Conservation (phyloP, 345 rosid species). For the Zanthoxylum bungeanum region DNA sequence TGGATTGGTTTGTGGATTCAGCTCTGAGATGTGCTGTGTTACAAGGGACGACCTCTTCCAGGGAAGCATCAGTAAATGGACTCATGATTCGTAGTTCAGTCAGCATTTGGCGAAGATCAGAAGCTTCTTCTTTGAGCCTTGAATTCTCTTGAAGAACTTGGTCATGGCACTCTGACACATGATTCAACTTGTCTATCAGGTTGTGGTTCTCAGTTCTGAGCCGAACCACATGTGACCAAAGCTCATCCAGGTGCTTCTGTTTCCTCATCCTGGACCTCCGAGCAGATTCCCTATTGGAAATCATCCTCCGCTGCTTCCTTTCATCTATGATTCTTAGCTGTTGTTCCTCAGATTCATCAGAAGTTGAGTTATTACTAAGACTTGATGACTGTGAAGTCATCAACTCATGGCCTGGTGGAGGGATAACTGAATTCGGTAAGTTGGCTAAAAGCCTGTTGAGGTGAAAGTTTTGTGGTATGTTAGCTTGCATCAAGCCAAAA, state of each 20-base stretch:
- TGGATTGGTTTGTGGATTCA: conserved; percentile 35
- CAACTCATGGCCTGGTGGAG: conserved; percentile 36
- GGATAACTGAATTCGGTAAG: conserved; percentile 31
- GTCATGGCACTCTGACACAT: conserved; percentile 59
- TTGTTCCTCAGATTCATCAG: conserved; percentile 72
- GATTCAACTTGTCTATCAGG: conserved; percentile 66
- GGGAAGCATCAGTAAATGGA: conserved; percentile 33
- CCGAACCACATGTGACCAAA: conserved; percentile 79
- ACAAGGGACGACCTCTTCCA: conserved; percentile 48
- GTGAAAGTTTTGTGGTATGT: conserved; percentile 41
- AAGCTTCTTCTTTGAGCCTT: conserved; percentile 75
- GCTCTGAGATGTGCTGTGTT: conserved; percentile 42
- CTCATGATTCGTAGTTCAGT: conserved; percentile 46
- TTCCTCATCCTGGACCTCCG: conserved; percentile 96
- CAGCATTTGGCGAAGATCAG: conserved; percentile 72
- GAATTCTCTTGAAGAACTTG: conserved; percentile 65
- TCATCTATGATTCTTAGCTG: conserved; percentile 65
- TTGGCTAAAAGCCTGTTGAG: conserved; percentile 37
- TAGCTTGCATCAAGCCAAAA: conserved; percentile 33
- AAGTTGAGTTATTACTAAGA: conserved; percentile 73
- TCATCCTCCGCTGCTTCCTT: conserved; percentile 92
- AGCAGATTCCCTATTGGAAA: conserved; percentile 95
- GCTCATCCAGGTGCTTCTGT: conserved; percentile 93
- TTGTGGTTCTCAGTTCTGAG: conserved; percentile 68
- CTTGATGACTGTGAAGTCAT: conserved; percentile 32